Evolutionary conservation across 768 basidiomycete species (phyloP).

Genomic region (Crucibulum laeve): DNA sequence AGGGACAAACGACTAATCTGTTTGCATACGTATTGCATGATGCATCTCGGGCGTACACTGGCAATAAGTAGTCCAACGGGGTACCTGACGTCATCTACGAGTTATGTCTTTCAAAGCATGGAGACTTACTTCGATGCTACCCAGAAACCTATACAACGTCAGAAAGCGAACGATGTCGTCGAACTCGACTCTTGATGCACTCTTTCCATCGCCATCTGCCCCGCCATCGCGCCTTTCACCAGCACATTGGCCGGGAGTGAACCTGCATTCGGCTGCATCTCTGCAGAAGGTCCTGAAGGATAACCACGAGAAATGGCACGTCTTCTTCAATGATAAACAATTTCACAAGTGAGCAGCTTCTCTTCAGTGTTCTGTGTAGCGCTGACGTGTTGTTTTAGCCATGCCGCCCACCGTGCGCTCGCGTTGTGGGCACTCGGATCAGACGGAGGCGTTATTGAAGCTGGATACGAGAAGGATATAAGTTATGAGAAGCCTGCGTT

Average conservation of each 20-base stretch:
- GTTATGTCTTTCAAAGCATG: too few species aligned
- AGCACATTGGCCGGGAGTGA: conserved; percentile 17
- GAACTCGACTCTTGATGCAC: not conserved
- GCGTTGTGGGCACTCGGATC: conserved; percentile 18
- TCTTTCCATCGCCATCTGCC: not conserved
- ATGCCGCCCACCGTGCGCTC: conserved; percentile 11
- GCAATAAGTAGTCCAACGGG: too few species aligned
- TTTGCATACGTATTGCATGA: too few species aligned
- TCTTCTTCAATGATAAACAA: conserved; percentile 39
- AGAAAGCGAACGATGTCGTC: too few species aligned
- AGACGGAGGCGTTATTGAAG: conserved; percentile 21
- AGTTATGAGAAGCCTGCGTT: conserved; percentile 28
- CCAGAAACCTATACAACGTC: too few species aligned
- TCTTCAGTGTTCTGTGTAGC: not conserved
- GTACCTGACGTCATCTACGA: too few species aligned
- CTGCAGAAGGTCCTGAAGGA: conserved; percentile 35
- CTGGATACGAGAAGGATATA: conserved; percentile 26
- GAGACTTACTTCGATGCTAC: too few species aligned
- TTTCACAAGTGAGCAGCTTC: conserved; percentile 44
- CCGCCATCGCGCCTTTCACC: not conserved
- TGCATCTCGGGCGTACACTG: too few species aligned
- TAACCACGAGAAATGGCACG: conserved; percentile 42
- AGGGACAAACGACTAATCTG: too few species aligned
- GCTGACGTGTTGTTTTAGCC: conserved; percentile 6
- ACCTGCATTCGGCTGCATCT: conserved; percentile 18